phyloP scores from a whole-genome alignment of 345 rosid genomes.

The Dipteronia sinensis region DNA sequence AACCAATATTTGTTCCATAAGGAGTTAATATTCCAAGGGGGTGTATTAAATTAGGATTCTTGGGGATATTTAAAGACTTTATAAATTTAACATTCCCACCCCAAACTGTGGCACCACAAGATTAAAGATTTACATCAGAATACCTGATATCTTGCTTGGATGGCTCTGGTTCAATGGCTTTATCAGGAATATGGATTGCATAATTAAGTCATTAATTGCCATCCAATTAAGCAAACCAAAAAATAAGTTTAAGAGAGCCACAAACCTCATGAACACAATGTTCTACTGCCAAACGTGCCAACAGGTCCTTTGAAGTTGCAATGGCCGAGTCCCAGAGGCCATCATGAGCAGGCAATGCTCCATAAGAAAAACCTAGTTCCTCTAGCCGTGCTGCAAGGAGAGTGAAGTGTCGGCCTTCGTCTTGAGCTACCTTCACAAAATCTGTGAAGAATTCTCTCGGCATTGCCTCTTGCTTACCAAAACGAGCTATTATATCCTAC shows the following conservation, averaged over 20 bases:
- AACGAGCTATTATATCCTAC: conserved; percentile 91
- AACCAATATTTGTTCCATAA: neutral
- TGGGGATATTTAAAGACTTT: too few relatives aligned
- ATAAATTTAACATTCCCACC: neutral
- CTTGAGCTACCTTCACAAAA: conserved; percentile 87
- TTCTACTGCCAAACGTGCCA: conserved; percentile 82
- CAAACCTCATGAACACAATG: conserved; percentile 92
- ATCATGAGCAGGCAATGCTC: conserved; percentile 89
- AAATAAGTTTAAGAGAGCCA: neutral
- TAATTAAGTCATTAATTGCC: neutral
- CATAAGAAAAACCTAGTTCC: conserved; percentile 76
- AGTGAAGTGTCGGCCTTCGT: conserved; percentile 85
- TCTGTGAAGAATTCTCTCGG: conserved; percentile 90
- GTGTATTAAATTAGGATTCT: too few relatives aligned
- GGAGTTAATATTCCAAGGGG: neutral
- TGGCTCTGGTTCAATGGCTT: neutral
- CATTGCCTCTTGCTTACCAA: conserved; percentile 88
- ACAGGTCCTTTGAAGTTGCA: conserved; percentile 73
- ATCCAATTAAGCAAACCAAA: neutral
- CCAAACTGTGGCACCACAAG: neutral
- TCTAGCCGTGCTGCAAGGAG: conserved; percentile 71
- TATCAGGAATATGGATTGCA: neutral
- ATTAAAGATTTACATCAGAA: neutral
- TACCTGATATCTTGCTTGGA: neutral
- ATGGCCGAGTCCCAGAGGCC: conserved; percentile 90